phyloP scores from a whole-genome alignment of 2,329 filamentous ascomycete genomes.

The Elsinoe perseae region DNA sequence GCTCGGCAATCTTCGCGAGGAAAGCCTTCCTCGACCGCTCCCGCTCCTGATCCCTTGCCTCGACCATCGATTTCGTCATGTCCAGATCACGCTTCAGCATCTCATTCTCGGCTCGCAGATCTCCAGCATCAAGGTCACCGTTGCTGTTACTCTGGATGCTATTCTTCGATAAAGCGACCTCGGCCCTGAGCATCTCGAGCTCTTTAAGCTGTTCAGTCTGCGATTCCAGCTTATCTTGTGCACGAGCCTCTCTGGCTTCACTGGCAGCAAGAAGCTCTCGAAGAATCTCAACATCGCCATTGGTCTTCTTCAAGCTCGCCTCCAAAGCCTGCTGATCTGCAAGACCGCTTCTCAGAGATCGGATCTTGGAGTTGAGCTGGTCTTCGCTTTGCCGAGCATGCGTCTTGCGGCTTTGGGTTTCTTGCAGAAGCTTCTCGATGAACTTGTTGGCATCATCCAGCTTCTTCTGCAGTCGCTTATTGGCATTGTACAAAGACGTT shows the following conservation, averaged over 20 bases:
- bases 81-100: conserved; percentile 51
- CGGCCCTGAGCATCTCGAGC: conserved; percentile 50
- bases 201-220: conserved; percentile 55
- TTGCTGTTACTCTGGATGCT: conserved; percentile 59
- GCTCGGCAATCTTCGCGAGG: conserved; percentile 41
- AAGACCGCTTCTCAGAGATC: conserved; percentile 60
- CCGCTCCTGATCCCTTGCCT: conserved; percentile 44
- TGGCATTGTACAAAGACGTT: conserved; percentile 70
- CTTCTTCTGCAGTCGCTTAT: conserved; percentile 63
- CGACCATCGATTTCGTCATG: conserved; percentile 47
- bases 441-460: conserved; percentile 64
- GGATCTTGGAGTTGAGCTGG: conserved; percentile 60
- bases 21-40: conserved; percentile 42
- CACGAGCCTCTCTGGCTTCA: conserved; percentile 59
- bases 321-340: conserved; percentile 48
- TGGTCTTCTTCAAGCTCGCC: conserved; percentile 51
- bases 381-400: conserved; percentile 72
- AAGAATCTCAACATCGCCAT: conserved; percentile 56
- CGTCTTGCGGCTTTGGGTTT: conserved; percentile 62
- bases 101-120: conserved; percentile 54
- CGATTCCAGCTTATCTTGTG: conserved; percentile 56
- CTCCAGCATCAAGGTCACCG: conserved; percentile 47
- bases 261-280: conserved; percentile 55
- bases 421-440: conserved; percentile 62
- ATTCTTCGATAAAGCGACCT: conserved; percentile 54